A percentile compares a stretch with the other conserved stretches of the same genome.
phyloP scores from a whole-genome alignment of 306 rosid genomes.

The Canavalia gladiata region DNA sequence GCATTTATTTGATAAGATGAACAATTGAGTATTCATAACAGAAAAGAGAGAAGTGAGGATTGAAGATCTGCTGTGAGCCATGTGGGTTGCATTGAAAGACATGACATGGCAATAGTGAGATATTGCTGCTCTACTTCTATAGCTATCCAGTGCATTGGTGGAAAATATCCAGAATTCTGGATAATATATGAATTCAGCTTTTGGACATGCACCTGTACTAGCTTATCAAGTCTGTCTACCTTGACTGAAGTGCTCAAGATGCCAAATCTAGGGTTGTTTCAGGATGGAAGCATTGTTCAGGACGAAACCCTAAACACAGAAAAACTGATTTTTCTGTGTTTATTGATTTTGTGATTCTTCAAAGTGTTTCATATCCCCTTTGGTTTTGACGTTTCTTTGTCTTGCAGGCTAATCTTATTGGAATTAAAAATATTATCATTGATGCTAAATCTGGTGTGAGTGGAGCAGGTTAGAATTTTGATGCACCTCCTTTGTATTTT shows the following conservation, averaged over 20 bases:
- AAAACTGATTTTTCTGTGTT: background rate
- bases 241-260: slow-evolving; percentile 36
- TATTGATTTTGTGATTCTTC: slow-evolving; percentile 33
- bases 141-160: slow-evolving; percentile 7
- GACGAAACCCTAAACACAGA: background rate
- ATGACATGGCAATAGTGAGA: slow-evolving; percentile 17
- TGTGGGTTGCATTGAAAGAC: slow-evolving; percentile 31
- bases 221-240: slow-evolving; percentile 7
- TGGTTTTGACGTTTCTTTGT: slow-evolving; percentile 32
- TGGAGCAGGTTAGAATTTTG: slow-evolving; percentile 82
- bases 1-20: background rate
- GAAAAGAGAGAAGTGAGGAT: background rate
- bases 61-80: slow-evolving; percentile 17
- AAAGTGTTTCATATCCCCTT: slow-evolving; percentile 16
- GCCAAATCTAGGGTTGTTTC: background rate
- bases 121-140: background rate
- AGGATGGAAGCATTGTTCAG: slow-evolving; percentile 39
- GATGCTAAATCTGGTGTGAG: slow-evolving; percentile 98
- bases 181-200: background rate
- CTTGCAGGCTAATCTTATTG: slow-evolving; percentile 80
- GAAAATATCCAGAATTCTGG: slow-evolving; percentile 2
- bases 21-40: background rate
- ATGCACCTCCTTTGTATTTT: slow-evolving; percentile 30
- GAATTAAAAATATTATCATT: slow-evolving; percentile 66
- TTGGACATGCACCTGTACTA: slow-evolving; percentile 9